Conservation (phyloP, 768 basidiomycete genomes). For the Mycena filopes region DNA sequence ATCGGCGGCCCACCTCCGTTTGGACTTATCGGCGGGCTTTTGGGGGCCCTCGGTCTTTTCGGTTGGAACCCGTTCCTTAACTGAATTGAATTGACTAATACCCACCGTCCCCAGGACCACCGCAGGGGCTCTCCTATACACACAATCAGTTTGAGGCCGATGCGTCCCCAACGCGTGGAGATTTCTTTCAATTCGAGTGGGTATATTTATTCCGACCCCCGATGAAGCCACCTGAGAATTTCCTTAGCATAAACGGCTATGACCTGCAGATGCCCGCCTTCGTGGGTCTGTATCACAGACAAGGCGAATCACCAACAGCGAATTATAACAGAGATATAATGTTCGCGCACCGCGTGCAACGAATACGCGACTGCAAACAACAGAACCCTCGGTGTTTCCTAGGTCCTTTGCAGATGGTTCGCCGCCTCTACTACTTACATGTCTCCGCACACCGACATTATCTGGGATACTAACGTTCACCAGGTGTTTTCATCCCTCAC, state of each 20-base stretch:
- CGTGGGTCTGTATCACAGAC: background rate
- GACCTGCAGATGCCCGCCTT: background rate
- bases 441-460: too few species aligned
- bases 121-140: background rate
- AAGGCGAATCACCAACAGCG: background rate
- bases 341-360: background rate
- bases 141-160: constrained; percentile 5
- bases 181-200: constrained; percentile 1
- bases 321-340: background rate
- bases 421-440: background rate
- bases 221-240: background rate
- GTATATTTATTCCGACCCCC: background rate
- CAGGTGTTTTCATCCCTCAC: background rate
- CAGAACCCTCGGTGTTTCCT: background rate
- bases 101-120: too few species aligned
- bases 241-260: background rate
- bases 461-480: background rate
- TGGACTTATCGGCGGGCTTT: background rate
- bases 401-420: background rate
- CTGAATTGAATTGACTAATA: background rate
- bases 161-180: background rate
- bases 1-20: background rate
- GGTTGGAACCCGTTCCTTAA: background rate
- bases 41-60: background rate
- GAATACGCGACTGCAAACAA: background rate